A percentile compares a stretch with the other conserved stretches of the same genome.
phyloP scores from a whole-genome alignment of 164 flowering plant species.

The Santalum album region DNA sequence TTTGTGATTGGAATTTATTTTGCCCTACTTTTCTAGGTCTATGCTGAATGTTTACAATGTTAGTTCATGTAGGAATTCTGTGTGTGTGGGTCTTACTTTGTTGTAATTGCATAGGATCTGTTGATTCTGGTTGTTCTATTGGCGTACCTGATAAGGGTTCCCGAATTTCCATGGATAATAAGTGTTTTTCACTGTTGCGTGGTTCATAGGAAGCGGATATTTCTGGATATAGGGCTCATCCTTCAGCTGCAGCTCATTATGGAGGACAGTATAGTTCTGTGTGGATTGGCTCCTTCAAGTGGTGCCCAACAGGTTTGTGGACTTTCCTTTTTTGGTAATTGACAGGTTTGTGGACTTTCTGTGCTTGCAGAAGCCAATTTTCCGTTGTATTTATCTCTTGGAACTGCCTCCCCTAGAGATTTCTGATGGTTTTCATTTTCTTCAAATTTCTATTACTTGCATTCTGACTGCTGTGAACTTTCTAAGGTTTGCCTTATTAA shows the following conservation, averaged over 20 bases:
- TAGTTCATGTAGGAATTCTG: too few relatives aligned
- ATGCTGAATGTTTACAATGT: too few relatives aligned
- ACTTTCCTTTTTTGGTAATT: neutral
- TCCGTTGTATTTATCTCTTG: too few relatives aligned
- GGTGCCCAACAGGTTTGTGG: slow-evolving; percentile 44
- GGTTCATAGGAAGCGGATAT: slow-evolving; percentile 50
- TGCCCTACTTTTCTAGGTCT: too few relatives aligned
- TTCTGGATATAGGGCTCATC: slow-evolving; percentile 53
- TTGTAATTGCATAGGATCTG: slow-evolving; percentile 27
- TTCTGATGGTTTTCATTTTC: too few relatives aligned
- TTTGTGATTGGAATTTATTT: too few relatives aligned
- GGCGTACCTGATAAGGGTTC: slow-evolving; percentile 45
- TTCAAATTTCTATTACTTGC: too few relatives aligned
- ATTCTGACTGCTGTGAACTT: too few relatives aligned
- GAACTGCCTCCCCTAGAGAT: too few relatives aligned
- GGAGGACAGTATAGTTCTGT: slow-evolving; percentile 73
- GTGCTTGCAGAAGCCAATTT: too few relatives aligned
- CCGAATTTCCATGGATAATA: slow-evolving; percentile 38
- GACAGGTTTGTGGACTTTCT: too few relatives aligned
- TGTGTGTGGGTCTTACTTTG: neutral
- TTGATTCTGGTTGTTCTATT: slow-evolving; percentile 40
- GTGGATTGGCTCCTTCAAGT: slow-evolving; percentile 51
- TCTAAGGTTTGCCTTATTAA: too few relatives aligned
- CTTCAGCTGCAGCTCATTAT: slow-evolving; percentile 48
- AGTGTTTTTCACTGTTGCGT: slow-evolving; percentile 48